Percentiles rank a stretch among this genome's conserved stretches.
These are phyloP conservation scores for Eucalyptus leucophloia DNA, from an alignment of 345 rosid genomes.

Conservation along the genomic window DNA sequence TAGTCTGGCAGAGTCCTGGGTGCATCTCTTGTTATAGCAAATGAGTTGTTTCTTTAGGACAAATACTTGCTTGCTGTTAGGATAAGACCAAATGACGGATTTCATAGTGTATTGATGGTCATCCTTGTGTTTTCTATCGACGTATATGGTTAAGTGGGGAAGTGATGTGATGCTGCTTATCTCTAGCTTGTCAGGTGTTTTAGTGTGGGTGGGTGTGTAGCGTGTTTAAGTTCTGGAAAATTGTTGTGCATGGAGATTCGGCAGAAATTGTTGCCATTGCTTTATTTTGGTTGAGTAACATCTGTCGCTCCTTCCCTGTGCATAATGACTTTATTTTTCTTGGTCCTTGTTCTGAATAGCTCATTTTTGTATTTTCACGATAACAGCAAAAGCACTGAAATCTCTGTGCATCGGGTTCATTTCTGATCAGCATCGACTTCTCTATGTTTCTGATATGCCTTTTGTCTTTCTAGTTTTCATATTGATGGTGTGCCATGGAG, in stretches of 20 bases:
- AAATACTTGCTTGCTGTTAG: background rate
- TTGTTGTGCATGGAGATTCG: background rate
- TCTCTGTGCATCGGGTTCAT: background rate
- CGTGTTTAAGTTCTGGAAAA: background rate
- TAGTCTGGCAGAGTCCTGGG: background rate
- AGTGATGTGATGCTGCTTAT: background rate
- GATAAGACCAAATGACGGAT: background rate
- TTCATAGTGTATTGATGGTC: background rate
- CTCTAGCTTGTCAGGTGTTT: background rate
- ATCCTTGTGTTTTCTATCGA: background rate
- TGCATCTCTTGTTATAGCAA: background rate
- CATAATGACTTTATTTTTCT: background rate
- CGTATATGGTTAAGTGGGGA: background rate
- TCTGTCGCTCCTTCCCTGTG: background rate
- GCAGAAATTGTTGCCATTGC: background rate
- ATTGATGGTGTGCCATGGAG: background rate
- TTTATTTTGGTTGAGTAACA: background rate
- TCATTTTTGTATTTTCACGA: background rate
- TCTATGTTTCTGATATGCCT: background rate
- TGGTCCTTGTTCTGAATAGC: background rate
- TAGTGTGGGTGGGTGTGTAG: background rate
- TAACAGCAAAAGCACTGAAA: background rate
- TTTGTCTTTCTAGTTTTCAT: background rate
- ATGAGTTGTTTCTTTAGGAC: background rate
- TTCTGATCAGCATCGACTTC: background rate